Conservation (phyloP, 169 alveolate species). For the Miamiensis avidus region DNA sequence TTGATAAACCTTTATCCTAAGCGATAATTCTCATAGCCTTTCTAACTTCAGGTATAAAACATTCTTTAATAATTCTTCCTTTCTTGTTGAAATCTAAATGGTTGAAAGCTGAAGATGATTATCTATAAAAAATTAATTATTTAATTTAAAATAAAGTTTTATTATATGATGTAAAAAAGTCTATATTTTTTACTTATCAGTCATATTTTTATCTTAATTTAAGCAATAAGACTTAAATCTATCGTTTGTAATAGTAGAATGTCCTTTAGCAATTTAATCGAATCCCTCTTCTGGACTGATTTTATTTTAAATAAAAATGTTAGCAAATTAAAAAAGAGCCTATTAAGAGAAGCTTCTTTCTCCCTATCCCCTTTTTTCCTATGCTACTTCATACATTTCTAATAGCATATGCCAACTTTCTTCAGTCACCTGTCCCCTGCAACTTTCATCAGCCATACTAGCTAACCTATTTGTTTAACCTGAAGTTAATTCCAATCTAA, state of each 20-base stretch:
- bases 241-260: neutral
- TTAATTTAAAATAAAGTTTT: too few relatives aligned
- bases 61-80: neutral
- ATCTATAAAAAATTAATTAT: neutral
- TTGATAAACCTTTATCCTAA: neutral
- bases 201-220: too few relatives aligned
- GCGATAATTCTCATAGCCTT: neutral
- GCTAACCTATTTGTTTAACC: neutral
- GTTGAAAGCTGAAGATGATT: neutral
- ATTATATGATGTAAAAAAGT: too few relatives aligned
- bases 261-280: neutral
- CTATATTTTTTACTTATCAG: neutral
- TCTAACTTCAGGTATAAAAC: neutral
- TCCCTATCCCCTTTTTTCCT: neutral
- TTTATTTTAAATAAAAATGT: too few relatives aligned
- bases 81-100: neutral
- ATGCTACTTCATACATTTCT: neutral
- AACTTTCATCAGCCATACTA: neutral
- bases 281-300: neutral
- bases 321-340: neutral
- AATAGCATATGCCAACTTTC: neutral
- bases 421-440: neutral
- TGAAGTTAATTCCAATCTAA: conserved; percentile 12
- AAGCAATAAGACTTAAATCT: neutral
- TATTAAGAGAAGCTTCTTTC: neutral